Evolutionary conservation across 495 filamentous ascomycete genomes (phyloP).

Genomic region (Xylaria telfairii): DNA sequence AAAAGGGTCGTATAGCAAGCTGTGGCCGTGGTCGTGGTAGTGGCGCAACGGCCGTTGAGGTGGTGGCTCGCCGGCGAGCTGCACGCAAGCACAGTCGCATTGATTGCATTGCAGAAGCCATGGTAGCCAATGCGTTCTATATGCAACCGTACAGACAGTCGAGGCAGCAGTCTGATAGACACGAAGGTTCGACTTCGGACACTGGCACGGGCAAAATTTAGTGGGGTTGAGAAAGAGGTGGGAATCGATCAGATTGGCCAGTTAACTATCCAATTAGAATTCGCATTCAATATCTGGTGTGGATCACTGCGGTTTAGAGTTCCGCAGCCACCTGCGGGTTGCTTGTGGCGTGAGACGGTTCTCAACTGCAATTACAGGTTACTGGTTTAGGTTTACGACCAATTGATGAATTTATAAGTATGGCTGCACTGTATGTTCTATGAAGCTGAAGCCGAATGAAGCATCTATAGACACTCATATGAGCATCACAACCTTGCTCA

Average conservation of each 20-base stretch:
- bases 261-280: neutral
- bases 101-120: conserved; percentile 57
- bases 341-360: neutral
- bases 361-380: neutral
- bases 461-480: neutral
- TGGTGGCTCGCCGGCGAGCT: conserved; percentile 41
- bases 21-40: conserved; percentile 26
- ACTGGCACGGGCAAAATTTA: conserved; percentile 20
- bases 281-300: neutral
- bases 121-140: conserved; percentile 33
- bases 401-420: neutral
- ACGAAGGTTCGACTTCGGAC: neutral
- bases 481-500: neutral
- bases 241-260: conserved; percentile 4
- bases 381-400: neutral
- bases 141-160: conserved; percentile 10
- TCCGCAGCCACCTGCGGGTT: neutral
- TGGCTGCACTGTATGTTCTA: neutral
- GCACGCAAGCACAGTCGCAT: conserved; percentile 54
- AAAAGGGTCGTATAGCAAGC: conserved; percentile 43
- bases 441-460: neutral
- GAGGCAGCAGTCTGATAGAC: neutral
- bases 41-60: conserved; percentile 29
- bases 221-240: conserved; percentile 17
- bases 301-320: neutral